Base-by-base conservation (phyloP, 1,139 yeast species). In the Scheffersomyces insectosa region DNA sequence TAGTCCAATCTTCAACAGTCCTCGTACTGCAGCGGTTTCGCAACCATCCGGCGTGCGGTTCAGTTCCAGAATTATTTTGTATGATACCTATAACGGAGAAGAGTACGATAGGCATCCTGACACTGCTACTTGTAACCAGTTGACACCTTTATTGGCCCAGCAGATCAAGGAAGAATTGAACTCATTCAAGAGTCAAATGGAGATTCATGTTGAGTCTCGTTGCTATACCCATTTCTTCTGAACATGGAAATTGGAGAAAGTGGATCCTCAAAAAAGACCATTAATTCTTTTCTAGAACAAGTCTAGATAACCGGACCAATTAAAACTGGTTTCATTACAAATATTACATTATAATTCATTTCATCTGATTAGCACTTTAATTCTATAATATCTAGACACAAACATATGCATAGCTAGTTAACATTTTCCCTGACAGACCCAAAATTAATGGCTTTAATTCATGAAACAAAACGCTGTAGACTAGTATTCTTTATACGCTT, bases 91-190 rank as follows among this genome's bases (percentile, higher is more conserved):
- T 63, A 80, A 86, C 48, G 84, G 85, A 38, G 83, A 80, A 13
- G 97, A 88, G 53, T 93, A 93, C 62, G 98, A 93, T 62, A 82
- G 99, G 56, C 90, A 86, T 51, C 97, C 98, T 0, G 98, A 90
- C 51, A 76, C 85, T 36, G 96, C 96, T 4, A 90, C 98, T 1
- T 91, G 98, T 69, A 90, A 91, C 65, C 90, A 86, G 59, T 73
- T 91, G 63, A 91, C 97, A 1, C 97, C 98, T 4, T 72, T 79
- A 42, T 70, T 91, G 60, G 98, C 97, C 0, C 93, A 88, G 63
- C 83, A 83, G 66, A 89, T 93, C 57, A 86, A 84, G 66, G 89
- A 86, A 40, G 98, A 93, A 63, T 72, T 93, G 60, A 91, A 93
- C 63, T 76, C 75, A 45, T 68, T 89, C 57, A 88, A 88, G 66